These are phyloP conservation scores for Earliella scabrosa DNA, from an alignment of 1,284 basidiomycete genomes.

Conservation along the genomic window DNA sequence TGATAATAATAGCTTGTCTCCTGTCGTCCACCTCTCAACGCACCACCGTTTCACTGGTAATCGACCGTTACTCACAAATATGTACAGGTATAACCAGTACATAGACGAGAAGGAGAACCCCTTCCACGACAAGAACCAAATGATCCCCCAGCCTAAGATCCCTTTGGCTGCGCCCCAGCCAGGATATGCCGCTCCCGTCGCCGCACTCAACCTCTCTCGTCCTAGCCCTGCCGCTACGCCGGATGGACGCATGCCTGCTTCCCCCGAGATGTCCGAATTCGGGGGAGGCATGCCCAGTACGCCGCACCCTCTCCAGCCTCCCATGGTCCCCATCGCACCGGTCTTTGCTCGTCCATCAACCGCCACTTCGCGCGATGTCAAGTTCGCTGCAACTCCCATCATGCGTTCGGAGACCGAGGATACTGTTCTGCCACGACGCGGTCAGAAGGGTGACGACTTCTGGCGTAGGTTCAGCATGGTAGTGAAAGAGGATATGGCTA, in stretches of 20 bases:
- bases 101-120: slow-evolving; percentile 53
- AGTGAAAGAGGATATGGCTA: slow-evolving; percentile 63
- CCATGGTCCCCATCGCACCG: slow-evolving; percentile 77
- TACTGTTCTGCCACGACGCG: slow-evolving; percentile 62
- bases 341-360: slow-evolving; percentile 69
- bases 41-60: no score
- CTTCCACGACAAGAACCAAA: slow-evolving; percentile 43
- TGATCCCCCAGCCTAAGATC: slow-evolving; percentile 37
- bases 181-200: slow-evolving; percentile 70
- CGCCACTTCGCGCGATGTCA: slow-evolving; percentile 45
- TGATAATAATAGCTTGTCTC: not conserved
- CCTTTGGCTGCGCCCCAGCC: slow-evolving; percentile 71
- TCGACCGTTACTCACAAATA: slow-evolving; percentile 10
- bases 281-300: slow-evolving; percentile 42
- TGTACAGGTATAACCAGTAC: slow-evolving; percentile 66
- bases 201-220: slow-evolving; percentile 59
- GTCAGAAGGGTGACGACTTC: slow-evolving; percentile 79
- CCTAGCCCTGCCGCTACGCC: slow-evolving; percentile 47
- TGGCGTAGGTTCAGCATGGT: slow-evolving; percentile 86
- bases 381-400: slow-evolving; percentile 58
- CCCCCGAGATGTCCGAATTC: slow-evolving; percentile 46
- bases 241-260: slow-evolving; percentile 37
- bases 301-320: slow-evolving; percentile 76
- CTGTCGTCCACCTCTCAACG: no score
- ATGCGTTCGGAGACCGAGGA: slow-evolving; percentile 73